These are phyloP conservation scores for Bretschneidera sinensis DNA, from an alignment of 345 rosid species.

Conservation along the genomic window DNA sequence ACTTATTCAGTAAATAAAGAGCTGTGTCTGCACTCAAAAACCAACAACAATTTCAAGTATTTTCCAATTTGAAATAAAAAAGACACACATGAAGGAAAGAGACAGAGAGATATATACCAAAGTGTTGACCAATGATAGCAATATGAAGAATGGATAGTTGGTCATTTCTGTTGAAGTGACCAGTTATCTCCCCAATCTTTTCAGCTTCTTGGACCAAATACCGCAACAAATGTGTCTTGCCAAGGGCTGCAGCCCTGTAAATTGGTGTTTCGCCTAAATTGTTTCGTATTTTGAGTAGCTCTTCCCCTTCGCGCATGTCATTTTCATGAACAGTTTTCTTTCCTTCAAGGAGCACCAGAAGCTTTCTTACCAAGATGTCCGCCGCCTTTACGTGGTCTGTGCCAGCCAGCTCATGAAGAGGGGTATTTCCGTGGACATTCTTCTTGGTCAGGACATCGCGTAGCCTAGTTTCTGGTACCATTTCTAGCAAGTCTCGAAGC, in stretches of 20 bases:
- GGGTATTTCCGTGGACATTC: background rate
- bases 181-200: background rate
- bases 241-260: background rate
- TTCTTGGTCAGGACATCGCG: background rate
- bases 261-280: background rate
- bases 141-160: slow-evolving; percentile 13
- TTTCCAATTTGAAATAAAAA: no score
- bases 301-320: background rate
- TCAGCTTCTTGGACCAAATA: background rate
- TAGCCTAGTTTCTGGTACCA: background rate
- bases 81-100: no score
- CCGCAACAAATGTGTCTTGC: background rate
- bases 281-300: background rate
- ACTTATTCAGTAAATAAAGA: slow-evolving; percentile 4
- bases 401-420: background rate
- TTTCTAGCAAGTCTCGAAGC: background rate
- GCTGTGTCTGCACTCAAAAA: slow-evolving; percentile 27
- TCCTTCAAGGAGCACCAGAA: background rate
- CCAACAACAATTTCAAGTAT: no score
- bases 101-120: slow-evolving; percentile 14
- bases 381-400: background rate
- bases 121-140: slow-evolving; percentile 7
- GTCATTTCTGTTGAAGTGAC: slow-evolving; percentile 9
- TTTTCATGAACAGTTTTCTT: background rate
- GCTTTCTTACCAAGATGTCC: background rate